Conservation (phyloP, 164 flowering plant species). For the Euptelea pleiosperma region DNA sequence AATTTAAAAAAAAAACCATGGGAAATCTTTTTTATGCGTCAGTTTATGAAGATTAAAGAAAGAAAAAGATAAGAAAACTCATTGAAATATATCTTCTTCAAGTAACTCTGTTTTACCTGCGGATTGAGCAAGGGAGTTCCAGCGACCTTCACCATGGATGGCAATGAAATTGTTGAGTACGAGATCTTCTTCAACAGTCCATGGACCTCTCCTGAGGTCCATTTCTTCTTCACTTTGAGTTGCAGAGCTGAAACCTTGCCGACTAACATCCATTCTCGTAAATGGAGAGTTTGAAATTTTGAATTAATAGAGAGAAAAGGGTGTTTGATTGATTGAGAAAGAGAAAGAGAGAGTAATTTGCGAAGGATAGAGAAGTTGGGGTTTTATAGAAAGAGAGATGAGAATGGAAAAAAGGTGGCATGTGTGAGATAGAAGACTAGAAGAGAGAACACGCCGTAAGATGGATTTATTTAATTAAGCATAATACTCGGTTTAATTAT, state of each 20-base stretch:
- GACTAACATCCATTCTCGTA: constrained; percentile 23
- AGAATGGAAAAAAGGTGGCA: background rate
- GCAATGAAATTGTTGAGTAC: constrained; percentile 55
- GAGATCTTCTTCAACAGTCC: constrained; percentile 74
- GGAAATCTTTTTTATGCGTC: too few relatives aligned
- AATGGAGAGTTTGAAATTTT: too few relatives aligned
- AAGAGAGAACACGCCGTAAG: constrained; percentile 28
- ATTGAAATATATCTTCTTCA: too few relatives aligned
- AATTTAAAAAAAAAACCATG: too few relatives aligned
- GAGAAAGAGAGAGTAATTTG: constrained; percentile 10
- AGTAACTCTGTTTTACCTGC: constrained; percentile 66
- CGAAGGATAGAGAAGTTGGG: constrained; percentile 24
- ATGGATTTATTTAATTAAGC: too few relatives aligned
- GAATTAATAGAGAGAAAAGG: background rate
- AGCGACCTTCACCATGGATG: constrained; percentile 67
- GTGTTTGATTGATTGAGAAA: constrained; percentile 1
- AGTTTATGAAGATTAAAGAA: too few relatives aligned
- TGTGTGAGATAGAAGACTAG: background rate
- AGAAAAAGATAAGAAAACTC: too few relatives aligned
- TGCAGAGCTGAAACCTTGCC: constrained; percentile 11
- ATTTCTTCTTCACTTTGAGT: constrained; percentile 24
- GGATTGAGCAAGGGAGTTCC: constrained; percentile 64
- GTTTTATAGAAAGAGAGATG: constrained; percentile 25
- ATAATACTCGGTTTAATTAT: too few relatives aligned
- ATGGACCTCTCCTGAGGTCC: constrained; percentile 69